phyloP scores from a whole-genome alignment of 257 asterid genomes.

The Gentiana macrophylla region DNA sequence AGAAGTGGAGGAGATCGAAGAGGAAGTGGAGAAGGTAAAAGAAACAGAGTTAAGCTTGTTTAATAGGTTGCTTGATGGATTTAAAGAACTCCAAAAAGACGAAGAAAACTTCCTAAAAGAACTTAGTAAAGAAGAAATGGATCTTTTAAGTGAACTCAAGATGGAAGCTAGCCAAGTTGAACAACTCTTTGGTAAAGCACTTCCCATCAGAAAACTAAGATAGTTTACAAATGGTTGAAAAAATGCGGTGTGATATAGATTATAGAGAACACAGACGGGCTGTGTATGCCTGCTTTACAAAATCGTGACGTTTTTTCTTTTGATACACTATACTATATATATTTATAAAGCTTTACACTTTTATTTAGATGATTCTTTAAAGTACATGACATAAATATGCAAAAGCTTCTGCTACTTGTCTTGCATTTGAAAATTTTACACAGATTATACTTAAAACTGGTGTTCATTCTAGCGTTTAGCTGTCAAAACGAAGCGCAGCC shows the following conservation, averaged over 20 bases:
- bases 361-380: too few relatives aligned
- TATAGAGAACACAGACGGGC: too few relatives aligned
- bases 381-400: too few relatives aligned
- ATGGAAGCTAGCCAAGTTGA: conserved; percentile 90
- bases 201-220: conserved; percentile 71
- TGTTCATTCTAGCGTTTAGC: too few relatives aligned
- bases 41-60: conserved; percentile 50
- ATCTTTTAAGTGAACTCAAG: conserved; percentile 51
- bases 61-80: conserved; percentile 51
- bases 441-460: too few relatives aligned
- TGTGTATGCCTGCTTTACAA: neutral
- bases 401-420: too few relatives aligned
- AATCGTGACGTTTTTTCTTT: neutral
- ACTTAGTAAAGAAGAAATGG: conserved; percentile 82
- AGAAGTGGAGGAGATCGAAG: conserved; percentile 74
- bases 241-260: too few relatives aligned
- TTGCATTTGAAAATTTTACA: too few relatives aligned
- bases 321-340: too few relatives aligned
- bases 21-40: conserved; percentile 53
- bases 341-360: too few relatives aligned
- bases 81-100: conserved; percentile 59
- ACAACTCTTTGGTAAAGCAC: conserved; percentile 58
- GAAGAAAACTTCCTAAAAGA: conserved; percentile 56
- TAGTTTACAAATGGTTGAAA: conserved; percentile 12
- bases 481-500: too few relatives aligned